Percentiles rank a stretch among this genome's conserved stretches.
Evolutionary conservation across 2,329 filamentous ascomycete genomes (phyloP).

Genomic region (Ophiostoma sp.): DNA sequence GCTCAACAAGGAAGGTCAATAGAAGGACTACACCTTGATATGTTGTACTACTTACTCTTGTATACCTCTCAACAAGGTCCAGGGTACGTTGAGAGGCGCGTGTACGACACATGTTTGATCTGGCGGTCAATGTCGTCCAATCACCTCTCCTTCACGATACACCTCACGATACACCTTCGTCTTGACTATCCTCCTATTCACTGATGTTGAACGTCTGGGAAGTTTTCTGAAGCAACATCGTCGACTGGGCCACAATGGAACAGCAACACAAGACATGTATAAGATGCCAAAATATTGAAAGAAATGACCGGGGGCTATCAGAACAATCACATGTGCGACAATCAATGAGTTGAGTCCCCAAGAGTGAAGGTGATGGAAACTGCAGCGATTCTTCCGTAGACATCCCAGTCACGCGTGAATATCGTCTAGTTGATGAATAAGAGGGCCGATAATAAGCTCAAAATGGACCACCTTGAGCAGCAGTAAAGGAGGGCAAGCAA

Average conservation of each 20-base stretch:
- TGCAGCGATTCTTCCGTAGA: neutral
- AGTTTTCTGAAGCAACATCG: neutral
- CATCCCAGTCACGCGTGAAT: neutral
- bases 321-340: neutral
- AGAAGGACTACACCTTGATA: neutral
- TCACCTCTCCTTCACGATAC: neutral
- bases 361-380: neutral
- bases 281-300: neutral
- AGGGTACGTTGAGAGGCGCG: neutral
- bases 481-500: neutral
- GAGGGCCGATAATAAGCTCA: neutral
- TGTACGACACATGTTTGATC: neutral
- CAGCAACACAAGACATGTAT: neutral
- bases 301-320: neutral
- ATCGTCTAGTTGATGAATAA: neutral
- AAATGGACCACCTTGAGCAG: neutral
- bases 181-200: neutral
- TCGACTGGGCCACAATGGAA: neutral
- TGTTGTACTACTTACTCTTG: neutral
- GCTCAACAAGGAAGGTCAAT: neutral
- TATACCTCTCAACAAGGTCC: neutral
- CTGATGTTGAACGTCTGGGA: neutral
- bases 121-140: neutral
- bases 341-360: neutral
- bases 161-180: too few species aligned